Evolutionary conservation across 1,284 basidiomycete genomes (phyloP).

Genomic region (Trametes sp.): DNA sequence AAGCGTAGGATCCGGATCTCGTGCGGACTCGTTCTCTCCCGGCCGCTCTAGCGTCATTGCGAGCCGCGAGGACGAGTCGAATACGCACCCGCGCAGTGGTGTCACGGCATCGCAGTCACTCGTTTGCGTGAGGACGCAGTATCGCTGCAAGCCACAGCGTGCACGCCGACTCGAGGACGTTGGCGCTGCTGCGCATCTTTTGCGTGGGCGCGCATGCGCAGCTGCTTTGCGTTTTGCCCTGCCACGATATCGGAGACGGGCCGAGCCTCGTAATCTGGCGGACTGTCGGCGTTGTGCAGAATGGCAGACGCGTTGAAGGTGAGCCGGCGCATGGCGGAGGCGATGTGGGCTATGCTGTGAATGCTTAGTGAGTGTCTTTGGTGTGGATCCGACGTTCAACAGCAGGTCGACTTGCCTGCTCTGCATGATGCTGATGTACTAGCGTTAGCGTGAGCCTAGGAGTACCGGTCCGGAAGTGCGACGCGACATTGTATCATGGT

Average conservation of each 20-base stretch:
- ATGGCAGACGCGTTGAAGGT: background rate
- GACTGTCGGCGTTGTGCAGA: background rate
- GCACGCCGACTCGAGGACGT: background rate
- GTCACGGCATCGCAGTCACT: background rate
- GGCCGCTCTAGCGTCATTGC: background rate
- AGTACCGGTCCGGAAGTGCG: too few species aligned
- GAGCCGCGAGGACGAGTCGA: background rate
- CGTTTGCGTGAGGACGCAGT: too few species aligned
- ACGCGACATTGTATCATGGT: too few species aligned
- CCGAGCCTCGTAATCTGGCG: background rate
- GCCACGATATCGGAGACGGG: background rate
- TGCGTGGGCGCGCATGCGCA: background rate
- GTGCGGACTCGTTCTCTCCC: background rate
- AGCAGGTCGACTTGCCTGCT: background rate
- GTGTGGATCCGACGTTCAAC: background rate
- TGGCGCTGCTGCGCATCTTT: background rate
- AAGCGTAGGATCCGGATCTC: too few species aligned
- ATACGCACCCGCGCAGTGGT: background rate
- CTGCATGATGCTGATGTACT: too few species aligned
- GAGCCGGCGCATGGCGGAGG: background rate
- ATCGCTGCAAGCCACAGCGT: too few species aligned
- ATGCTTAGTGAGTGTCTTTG: background rate
- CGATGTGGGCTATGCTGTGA: background rate
- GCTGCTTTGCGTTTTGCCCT: too few species aligned
- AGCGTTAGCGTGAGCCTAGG: too few species aligned